Evolutionary conservation across 2,329 filamentous ascomycete species (phyloP).

Genomic region (Botrytis cinerea): DNA sequence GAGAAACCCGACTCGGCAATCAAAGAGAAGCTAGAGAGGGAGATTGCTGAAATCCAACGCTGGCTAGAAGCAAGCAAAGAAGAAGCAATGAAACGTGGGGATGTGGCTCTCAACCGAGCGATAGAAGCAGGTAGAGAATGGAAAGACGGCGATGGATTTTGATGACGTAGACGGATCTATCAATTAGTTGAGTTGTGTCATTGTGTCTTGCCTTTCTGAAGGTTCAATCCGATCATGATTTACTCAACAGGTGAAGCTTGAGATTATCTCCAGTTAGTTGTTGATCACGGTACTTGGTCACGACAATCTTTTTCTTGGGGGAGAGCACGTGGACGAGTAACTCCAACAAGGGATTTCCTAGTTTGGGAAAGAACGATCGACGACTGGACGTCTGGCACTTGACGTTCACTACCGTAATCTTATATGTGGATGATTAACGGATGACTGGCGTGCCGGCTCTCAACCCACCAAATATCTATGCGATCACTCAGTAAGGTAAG

Average conservation of each 20-base stretch:
- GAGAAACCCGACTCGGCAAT: constrained; percentile 26
- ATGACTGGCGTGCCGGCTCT: background rate
- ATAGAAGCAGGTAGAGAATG: constrained; percentile 33
- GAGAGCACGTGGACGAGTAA: too few species aligned
- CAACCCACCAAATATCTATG: background rate
- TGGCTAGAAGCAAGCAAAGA: constrained; percentile 29
- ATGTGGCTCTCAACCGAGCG: constrained; percentile 32
- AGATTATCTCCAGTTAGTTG: background rate
- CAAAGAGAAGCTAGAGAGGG: constrained; percentile 26
- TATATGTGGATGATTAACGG: background rate
- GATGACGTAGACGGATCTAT: background rate
- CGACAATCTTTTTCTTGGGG: background rate
- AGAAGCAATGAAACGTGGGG: constrained; percentile 32
- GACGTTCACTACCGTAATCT: background rate
- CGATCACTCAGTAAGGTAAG: background rate
- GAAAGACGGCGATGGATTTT: constrained; percentile 32
- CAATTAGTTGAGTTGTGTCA: background rate
- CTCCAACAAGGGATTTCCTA: background rate
- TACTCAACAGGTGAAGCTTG: background rate
- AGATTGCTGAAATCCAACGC: constrained; percentile 26
- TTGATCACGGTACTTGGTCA: background rate
- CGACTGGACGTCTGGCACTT: background rate
- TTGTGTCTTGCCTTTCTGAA: background rate
- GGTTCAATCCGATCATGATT: background rate
- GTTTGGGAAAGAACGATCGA: background rate